These are phyloP conservation scores for Penicillium sp. DNA, from an alignment of 2,329 filamentous ascomycete genomes.

Conservation along the genomic window DNA sequence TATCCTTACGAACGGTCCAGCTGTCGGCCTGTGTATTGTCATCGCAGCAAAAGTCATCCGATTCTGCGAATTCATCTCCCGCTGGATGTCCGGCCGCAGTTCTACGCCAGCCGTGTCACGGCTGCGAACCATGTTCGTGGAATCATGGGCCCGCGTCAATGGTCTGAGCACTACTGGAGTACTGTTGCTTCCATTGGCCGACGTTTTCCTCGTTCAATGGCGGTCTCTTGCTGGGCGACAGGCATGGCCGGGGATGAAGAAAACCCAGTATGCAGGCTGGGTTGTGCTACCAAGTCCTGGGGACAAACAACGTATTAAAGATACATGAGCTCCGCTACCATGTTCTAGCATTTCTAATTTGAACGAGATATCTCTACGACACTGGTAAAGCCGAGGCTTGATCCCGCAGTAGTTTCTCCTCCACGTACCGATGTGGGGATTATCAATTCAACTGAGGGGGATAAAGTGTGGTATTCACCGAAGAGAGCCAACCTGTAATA, in stretches of 20 bases:
- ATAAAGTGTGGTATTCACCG: background rate
- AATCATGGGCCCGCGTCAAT: constrained; percentile 84
- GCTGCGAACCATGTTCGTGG: constrained; percentile 77
- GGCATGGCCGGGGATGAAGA: constrained; percentile 38
- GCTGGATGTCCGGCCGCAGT: constrained; percentile 7
- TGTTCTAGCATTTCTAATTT: background rate
- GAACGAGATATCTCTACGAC: background rate
- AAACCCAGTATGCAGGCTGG: constrained; percentile 38
- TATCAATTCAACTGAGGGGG: background rate
- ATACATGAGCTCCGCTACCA: background rate
- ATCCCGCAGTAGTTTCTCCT: constrained; percentile 1
- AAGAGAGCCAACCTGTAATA: background rate
- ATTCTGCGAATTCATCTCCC: constrained; percentile 42
- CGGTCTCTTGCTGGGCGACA: constrained; percentile 52
- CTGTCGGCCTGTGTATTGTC: constrained; percentile 74
- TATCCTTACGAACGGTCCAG: constrained; percentile 83
- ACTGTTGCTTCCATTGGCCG: constrained; percentile 66
- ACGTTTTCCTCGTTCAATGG: constrained; percentile 82
- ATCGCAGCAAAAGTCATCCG: constrained; percentile 54
- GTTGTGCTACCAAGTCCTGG: constrained; percentile 32
- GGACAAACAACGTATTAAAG: background rate
- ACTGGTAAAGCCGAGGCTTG: background rate
- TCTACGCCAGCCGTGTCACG: constrained; percentile 10
- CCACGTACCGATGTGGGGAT: constrained; percentile 12
- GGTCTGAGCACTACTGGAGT: constrained; percentile 79